Evolutionary conservation across 2,329 filamentous ascomycete genomes (phyloP).

Genomic region (Pleoardoris graminearum): DNA sequence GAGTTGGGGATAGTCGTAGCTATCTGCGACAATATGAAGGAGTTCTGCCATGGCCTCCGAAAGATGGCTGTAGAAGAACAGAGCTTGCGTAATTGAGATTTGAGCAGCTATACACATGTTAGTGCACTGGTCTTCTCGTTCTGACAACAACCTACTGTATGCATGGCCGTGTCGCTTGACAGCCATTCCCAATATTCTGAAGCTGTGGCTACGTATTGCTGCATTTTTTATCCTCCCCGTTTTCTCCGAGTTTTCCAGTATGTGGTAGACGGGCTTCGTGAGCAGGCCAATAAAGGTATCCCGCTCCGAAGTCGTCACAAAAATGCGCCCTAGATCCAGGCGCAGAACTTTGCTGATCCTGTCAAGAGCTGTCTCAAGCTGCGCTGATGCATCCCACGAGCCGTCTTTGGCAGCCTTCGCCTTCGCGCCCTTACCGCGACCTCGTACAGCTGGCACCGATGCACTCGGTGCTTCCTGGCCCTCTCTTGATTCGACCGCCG

Average conservation of each 20-base stretch:
- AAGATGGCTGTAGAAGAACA: conserved; percentile 98
- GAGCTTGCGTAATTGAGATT: conserved; percentile 95
- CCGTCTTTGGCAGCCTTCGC: conserved; percentile 71
- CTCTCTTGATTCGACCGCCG: conserved; percentile 91
- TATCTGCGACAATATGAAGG: conserved; percentile 89
- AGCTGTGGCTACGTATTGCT: conserved; percentile 91
- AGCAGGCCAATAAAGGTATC: conserved; percentile 93
- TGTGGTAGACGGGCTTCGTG: conserved; percentile 88
- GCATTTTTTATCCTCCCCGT: conserved; percentile 88
- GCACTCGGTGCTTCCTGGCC: conserved; percentile 81
- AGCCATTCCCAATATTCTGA: conserved; percentile 94
- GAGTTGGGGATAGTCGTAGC: conserved; percentile 96
- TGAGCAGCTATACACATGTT: conserved; percentile 69
- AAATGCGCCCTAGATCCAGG: conserved; percentile 88
- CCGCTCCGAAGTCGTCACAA: conserved; percentile 92
- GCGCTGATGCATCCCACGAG: conserved; percentile 83
- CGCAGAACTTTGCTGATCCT: conserved; percentile 96
- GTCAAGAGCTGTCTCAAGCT: conserved; percentile 86
- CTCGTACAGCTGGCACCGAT: conserved; percentile 69
- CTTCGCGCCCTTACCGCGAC: conserved; percentile 74
- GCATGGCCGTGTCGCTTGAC: conserved; percentile 97
- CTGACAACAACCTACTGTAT: conserved; percentile 67
- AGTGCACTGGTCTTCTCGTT: conserved; percentile 5
- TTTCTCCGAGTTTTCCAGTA: conserved; percentile 90
- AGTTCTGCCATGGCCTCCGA: conserved; percentile 99